Base-by-base conservation (phyloP, 2,329 filamentous ascomycete species). In the Myrmaecium sp. region DNA sequence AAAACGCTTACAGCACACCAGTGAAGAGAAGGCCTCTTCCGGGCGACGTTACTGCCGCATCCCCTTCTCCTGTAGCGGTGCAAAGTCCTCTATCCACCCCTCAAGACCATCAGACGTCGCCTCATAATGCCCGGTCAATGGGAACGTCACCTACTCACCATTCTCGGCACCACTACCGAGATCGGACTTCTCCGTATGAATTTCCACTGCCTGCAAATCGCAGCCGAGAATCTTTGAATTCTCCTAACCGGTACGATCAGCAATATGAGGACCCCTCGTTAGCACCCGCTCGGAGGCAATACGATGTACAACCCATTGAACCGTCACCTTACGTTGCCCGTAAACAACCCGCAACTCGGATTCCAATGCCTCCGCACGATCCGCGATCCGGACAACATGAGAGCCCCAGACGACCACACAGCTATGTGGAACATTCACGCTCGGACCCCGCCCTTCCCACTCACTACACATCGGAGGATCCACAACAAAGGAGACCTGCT, bases 1-100 rank as follows among this genome's bases (percentile, higher is more conserved):
- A 64, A 38, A 59, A 28, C 16, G 20, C 26, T 3, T n/a, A n/a
- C n/a, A n/a, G 63, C 37, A 64, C 68, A 14, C 64, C 70, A 23
- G 69, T 91, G 23, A 93, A 86, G 58, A 68, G 86, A 37, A 68
- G 86, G 17, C 86, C 86, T 12, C 56, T 94, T 20, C 84, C 86
- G 1, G 74, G 70, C 2, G 80, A 89, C 45, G 81, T 82, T 9
- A 66, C 77, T 17, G 58, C 46, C 43, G 17, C 42, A 33, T 63
- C 66, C 39, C 46, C 40, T 30, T 51, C 41, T 35, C 43, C 43
- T 12, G 21, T 40, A 23, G 35, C 32, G 16, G 18, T 32, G 4
- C 34, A 33, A 13, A 27, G 29, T 16, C 36, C 33, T 14, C 31
- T 30, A 17, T 27, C 33, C 13, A 28, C 6, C 14, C 32, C 49